Base-by-base conservation (phyloP, 495 filamentous ascomycete species). In the Penicillium coffeae region DNA sequence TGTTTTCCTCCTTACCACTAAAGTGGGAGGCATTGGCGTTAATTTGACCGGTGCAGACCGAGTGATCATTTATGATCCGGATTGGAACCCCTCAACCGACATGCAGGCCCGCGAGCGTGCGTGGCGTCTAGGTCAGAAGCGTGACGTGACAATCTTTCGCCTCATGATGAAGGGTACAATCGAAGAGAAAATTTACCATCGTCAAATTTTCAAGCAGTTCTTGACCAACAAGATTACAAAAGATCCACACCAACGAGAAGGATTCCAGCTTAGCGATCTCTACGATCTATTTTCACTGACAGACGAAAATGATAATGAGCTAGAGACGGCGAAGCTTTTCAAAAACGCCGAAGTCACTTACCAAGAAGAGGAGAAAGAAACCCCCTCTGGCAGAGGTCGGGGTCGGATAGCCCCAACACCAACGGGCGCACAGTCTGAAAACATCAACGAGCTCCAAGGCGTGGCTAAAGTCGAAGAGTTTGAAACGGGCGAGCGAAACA, bases 121-220 rank as follows among this genome's bases (percentile, higher is more conserved):
- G 18, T 97, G 93, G 93, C 81, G 93, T 34, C 75, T 98, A 9
- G 93, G 93, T 3, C 93, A 98, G 68, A 96, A 91, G 60, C 83
- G 85, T 39, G 88, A 95, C 38, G 93, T 98, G 15, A 90, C 85
- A 0, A 90, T 98, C 22, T 98, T 93, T 64, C 86, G 93, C 19
- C 74, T 98, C 33, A 90, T 98, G 87, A 93, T 89, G n/a, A 88
- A 89, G 2, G 91, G 92, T 13, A 96, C 93, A 0, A 97, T 98
- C 25, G 93, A 98, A 59, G 93, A 98, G 68, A 97, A 97, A 75
- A 96, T 98, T 34, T 97, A 96, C 48, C 93, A 97, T 63, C 86
- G 93, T 4, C 93, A 98, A 65, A 89, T 98, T 41, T 97, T 90
- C 71, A 98, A 98, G 65, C 90, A 95, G 54, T 95, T 95, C 58